Evolutionary conservation across 192 early-diverging fungal species (phyloP), one percentile per base, ranked within the genome.

Genomic region (Backusella westeae): DNA sequence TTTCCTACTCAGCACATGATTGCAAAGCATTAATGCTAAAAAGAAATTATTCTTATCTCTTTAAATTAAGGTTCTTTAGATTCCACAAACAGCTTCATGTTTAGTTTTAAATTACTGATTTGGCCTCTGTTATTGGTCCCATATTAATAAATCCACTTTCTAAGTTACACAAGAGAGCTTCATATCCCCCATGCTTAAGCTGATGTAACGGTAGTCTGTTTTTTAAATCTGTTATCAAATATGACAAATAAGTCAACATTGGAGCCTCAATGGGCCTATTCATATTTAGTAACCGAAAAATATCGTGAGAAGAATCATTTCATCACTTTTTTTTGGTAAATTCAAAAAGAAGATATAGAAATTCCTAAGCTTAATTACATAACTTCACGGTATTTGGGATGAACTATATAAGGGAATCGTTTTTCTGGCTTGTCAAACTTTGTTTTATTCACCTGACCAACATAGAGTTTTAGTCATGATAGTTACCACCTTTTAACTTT

Each of bases 181-280:
- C 1, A 32, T 19, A 21, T 21, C 53, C 53, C 52, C 53, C 53
- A 56, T 56, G 52, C 23, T 56, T 21, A 56, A 56, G 7, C 19
- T 56, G 8, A 56, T 56, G 53, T 56, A 56, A 56, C 53, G 23
- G 19, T 1, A 56, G n/a, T 21, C 53, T 56, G 53, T 56, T 56
- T 17, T 56, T 56, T 56, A 21, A 56, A 56, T 56, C n/a, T 9
- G 53, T 21, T 56, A 23, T 56, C 53, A 56, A 56, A 56, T n/a
- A 56, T 56, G n/a, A 56, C 53, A 56, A 56, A 56, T 56, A 56
- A 56, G 53, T 56, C 53, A 56, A 56, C 53, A 56, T 56, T 56
- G 53, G 21, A 23, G 42, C 42, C 0, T 44, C 42, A 44, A 17
- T 44, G 38, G 42, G 42, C 42, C 15, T 56, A 21, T 56, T 56